Base-by-base conservation (phyloP, 2,329 filamentous ascomycete species). In the Cladosporium sp. region DNA sequence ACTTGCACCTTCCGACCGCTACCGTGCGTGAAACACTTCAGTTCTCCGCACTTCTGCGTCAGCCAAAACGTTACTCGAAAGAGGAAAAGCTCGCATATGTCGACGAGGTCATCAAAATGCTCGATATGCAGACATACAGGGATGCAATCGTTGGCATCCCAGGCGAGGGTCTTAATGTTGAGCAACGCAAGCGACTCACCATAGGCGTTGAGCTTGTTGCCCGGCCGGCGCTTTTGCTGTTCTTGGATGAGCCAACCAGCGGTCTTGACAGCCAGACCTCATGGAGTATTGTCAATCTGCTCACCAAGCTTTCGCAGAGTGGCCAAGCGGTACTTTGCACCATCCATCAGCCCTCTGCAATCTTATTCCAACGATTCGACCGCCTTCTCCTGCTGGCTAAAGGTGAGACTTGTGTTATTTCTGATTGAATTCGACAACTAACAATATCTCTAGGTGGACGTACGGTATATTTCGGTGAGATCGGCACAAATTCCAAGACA, bases 51-150 rank as follows among this genome's bases (percentile, higher is more conserved):
- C 71, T 81, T 67, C 75, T 85, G 2, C 77, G 82, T 8, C 84
- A 86, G 60, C 83, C 83, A 0, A 74, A 75, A 49, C 70, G 72
- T 0, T 79, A 84, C 8, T 78, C 77, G 66, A 79, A 75, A 44
- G 56, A 79, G 39, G 84, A 87, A 65, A 87, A 87, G 70, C 78
- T 79, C 60, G 78, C 72, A 0, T 87, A 83, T 51, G 84, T 87
- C 4, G 84, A 87, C 60, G 78, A 84, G 40, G 83, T 87, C 19
- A 86, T 87, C 65, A 78, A 80, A 68, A 82, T 88, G 76, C 76
- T 88, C 22, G 81, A 84, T 67, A 87, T 88, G 84, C 74, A 81
- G 25, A 35, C 87, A 54, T 88, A 86, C 58, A 83, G 84, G 12
- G 82, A 87, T 44, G 66, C 65, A 5, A 78, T 88, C 2, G 84